Base-by-base conservation (phyloP, 1,139 yeast species). In the Yamadazyma pseudoaaseri region DNA sequence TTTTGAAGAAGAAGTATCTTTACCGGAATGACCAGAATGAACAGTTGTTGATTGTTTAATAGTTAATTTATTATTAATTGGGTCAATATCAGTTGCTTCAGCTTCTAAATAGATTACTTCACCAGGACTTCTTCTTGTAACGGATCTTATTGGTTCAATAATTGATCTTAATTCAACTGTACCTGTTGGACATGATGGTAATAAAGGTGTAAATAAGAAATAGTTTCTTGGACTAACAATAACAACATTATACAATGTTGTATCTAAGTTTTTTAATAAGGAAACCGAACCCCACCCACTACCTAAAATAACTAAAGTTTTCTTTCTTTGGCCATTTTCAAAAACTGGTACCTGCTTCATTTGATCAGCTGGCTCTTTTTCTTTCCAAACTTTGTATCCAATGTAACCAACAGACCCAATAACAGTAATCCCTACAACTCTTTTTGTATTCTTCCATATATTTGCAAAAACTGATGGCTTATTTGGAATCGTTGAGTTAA, bases 231-330 rank as follows among this genome's bases (percentile, higher is more conserved):
- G 97, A 23, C 96, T 86, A 33, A 90, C 84, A 36, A 90, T 81
- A 36, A 86, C 81, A 35, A 90, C 96, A 57, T 90, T 86, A 66
- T 89, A 90, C 57, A 82, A 68, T 29, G 90, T 69, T 33, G 96
- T 83, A 59, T 90, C 96, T 59, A 90, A 72, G 57, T 82, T 78
- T 67, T 87, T 89, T 61, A 90, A 72, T 47, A 89, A 65, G 3
- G 92, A 78, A 34, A 85, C 80, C 11, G 95, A 78, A 38, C 95
- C 97, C 97, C 97, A 90, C 38, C 97, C 97, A 28, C 95, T 79
- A 39, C 97, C 97, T 49, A 90, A 74, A 45, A 90, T 80, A 36
- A 90, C 95, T 54, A 90, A 66, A 29, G 90, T 87, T 69, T 90
- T 90, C 73, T 86, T 86, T 57, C 82, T 78, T 39, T 86, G 77